Base-by-base conservation (phyloP, 441 rosid species). In the Populus tomentosa region DNA sequence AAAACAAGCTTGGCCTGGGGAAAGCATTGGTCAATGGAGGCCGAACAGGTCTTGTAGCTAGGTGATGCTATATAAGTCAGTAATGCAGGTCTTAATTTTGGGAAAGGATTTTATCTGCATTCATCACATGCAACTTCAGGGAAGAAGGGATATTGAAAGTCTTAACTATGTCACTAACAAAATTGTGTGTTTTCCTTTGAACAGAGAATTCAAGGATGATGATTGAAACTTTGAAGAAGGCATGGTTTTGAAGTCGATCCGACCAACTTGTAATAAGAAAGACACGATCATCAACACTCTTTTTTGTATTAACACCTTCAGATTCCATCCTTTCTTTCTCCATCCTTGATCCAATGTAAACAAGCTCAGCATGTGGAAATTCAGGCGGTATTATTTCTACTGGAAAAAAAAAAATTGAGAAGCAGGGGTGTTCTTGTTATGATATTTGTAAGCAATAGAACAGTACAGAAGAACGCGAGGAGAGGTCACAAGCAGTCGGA, bases 161-260 rank as follows among this genome's bases (percentile, higher is more conserved):
- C 42, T 38, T 26, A 26, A 26, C 26, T 26, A 26, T 26, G 26
- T 26, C 18, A 14, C 56, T 46, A 46, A 46, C 56, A 46, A 46
- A 46, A 46, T 46, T 46, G 6, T 46, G 6, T 46, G 56, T 14
- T 81, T 78, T 28, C 77, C 67, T 71, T 72, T 80, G 69, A 28
- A 67, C 97, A 93, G 99, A 84, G 99, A 95, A 85, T 95, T 95
- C 87, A 95, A 95, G 82, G 99, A 95, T 64, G 98, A 95, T 64
- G 99, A 95, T 82, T 95, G 90, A 75, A 65, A 14, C 20, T 46
- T 46, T 46, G 73, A 53, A 14, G 21, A 35, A 30, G 81, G 75
- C 67, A 72, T 62, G 82, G 36, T 78, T 80, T 82, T 82, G 81
- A 69, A 74, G 7, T 72, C 4, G 56, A 46, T 14, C 56, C 20